Base-by-base conservation (phyloP, 202 grass and related monocot species). In the Schoenoplectus triqueter region DNA sequence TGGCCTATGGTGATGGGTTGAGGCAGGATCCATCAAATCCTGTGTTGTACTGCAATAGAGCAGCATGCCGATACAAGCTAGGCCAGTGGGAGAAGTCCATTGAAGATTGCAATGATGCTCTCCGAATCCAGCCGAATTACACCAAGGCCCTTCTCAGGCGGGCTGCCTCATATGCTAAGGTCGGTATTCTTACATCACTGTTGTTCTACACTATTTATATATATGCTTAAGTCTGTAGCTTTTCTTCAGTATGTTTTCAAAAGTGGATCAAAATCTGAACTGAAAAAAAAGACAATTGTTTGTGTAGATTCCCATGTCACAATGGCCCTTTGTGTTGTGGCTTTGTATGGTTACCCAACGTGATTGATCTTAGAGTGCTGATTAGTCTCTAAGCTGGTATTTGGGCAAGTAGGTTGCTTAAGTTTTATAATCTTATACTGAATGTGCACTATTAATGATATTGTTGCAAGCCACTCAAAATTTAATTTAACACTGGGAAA, bases 101-200 rank as follows among this genome's bases (percentile, higher is more conserved):
- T 86, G 90, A 91, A 84, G 96, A 98, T 83, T 98, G 96, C 74
- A 95, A 94, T 89, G 88, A 95, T 90, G 91, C 96, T 80, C 90
- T 98, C 64, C 90, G 84, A 63, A 92, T 95, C 86, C 91, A 95
- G 45, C 89, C 93, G 45, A 95, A 98, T 71, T 98, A 98, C 85
- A 91, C 87, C 5, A 98, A 98, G 89, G 96, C 96, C 69, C 85
- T 98, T 87, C 96, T 98, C 57, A 92, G 96, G 65, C 90, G 96
- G 64, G 96, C 93, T 82, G 96, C 91, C 71, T 98, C 96, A 5
- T 90, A 91, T 81, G 87, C 73, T 83, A 95, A 98, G 96, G 96
- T 98, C 65, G 10, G 81, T 10, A 69, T 54, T 5, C 15, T 42
- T 82, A 51, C 45, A 66, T 2, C 52, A 42, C 8, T 61, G 7